These are phyloP conservation scores for Solanum chilense DNA, from an alignment of 257 asterid genomes.

Conservation along the genomic window DNA sequence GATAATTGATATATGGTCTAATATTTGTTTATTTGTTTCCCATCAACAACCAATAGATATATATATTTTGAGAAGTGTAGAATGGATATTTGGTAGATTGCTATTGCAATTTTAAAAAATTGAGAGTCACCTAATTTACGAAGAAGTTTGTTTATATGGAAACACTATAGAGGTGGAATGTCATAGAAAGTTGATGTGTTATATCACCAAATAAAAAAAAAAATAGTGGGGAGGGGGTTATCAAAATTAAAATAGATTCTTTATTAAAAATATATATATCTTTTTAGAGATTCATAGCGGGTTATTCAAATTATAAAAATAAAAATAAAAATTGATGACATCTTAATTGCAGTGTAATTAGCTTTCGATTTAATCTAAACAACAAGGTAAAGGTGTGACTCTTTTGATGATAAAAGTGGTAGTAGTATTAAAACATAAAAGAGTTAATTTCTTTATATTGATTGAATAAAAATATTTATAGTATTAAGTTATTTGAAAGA, in stretches of 20 bases:
- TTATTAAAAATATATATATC: too few species aligned
- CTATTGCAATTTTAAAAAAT: neutral
- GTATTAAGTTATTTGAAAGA: neutral
- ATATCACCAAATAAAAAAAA: neutral
- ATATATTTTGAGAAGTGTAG: neutral
- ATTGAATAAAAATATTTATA: neutral
- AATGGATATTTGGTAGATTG: neutral
- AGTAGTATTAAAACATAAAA: neutral
- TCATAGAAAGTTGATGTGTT: neutral
- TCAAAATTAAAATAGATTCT: too few species aligned
- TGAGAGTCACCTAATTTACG: neutral
- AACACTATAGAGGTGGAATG: neutral
- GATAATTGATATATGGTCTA: neutral
- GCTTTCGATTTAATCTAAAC: too few species aligned
- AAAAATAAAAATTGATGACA: too few species aligned
- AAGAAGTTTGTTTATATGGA: neutral
- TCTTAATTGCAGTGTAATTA: too few species aligned
- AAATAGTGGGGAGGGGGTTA: too few species aligned
- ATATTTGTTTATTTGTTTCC: neutral
- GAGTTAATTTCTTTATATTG: neutral
- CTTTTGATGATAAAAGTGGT: neutral
- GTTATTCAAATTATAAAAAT: too few species aligned
- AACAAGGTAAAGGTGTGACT: neutral
- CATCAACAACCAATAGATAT: neutral
- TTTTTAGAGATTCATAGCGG: too few species aligned